Conservation (phyloP, 495 filamentous ascomycete species). For the Aspergillus haitiensis region DNA sequence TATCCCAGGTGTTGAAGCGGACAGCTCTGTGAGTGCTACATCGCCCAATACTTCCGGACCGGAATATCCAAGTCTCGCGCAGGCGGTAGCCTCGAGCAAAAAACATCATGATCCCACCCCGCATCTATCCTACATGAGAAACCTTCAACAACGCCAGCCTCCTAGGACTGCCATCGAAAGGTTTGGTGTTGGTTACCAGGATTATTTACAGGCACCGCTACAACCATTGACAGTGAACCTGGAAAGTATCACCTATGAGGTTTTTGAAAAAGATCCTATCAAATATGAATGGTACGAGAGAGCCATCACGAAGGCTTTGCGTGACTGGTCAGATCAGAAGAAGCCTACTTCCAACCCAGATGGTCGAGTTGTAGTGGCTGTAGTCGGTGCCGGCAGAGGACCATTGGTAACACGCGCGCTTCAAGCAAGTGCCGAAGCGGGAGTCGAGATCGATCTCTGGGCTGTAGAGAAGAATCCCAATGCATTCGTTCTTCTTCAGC, state of each 20-base stretch:
- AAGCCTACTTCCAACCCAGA: slow-evolving; percentile 70
- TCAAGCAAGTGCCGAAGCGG: slow-evolving; percentile 70
- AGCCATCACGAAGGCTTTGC: slow-evolving; percentile 77
- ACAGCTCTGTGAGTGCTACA: slow-evolving; percentile 29
- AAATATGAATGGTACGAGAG: slow-evolving; percentile 96
- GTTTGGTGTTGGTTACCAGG: slow-evolving; percentile 80
- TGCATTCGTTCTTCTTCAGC: slow-evolving; percentile 86
- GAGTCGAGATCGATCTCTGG: slow-evolving; percentile 79
- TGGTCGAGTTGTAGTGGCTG: slow-evolving; percentile 80
- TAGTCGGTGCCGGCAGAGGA: slow-evolving; percentile 89
- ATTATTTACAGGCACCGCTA: slow-evolving; percentile 91
- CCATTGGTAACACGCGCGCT: slow-evolving; percentile 86
- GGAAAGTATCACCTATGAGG: slow-evolving; percentile 96
- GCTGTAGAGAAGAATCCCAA: slow-evolving; percentile 98
- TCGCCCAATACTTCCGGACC: slow-evolving; percentile 44
- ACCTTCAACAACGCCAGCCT: slow-evolving; percentile 82
- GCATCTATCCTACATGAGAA: slow-evolving; percentile 77
- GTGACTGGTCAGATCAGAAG: slow-evolving; percentile 70
- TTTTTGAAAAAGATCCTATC: slow-evolving; percentile 96
- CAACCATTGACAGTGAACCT: slow-evolving; percentile 96
- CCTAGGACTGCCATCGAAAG: slow-evolving; percentile 60
- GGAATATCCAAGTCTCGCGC: slow-evolving; percentile 66
- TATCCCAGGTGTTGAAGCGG: slow-evolving; percentile 53
- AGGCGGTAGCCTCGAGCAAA: slow-evolving; percentile 54
- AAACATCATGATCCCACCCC: slow-evolving; percentile 58